Base-by-base conservation (phyloP, 257 asterid genomes). In the Phtheirospermum japonicum region DNA sequence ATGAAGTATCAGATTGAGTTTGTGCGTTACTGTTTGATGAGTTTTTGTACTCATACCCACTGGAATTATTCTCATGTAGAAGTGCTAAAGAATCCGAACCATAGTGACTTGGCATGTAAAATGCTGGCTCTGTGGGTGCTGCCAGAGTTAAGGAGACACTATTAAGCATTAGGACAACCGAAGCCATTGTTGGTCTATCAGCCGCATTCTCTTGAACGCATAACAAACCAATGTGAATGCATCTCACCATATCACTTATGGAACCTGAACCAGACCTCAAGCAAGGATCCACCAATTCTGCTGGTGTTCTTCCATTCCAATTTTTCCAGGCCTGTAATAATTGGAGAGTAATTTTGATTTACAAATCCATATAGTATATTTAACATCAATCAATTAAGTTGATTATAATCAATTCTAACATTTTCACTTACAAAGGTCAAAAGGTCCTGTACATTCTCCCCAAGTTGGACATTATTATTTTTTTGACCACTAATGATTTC, bases 401-500 rank as follows among this genome's bases (percentile, higher is more conserved):
- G 3, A 23, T 14, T 46, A n/a, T 7, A 5, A 17, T 46, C 26
- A 8, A 46, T 46, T 46, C 7, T 6, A 46, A 23, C 28, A 5
- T 46, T 17, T 39, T 5, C 42, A 64, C 82, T 80, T 78, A 76
- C 87, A 18, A 19, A 59, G 33, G 67, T 71, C 34, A 72, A 64
- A 56, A 79, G 71, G 63, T 74, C 66, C 6, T 63, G 75, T 10
- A 36, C 50, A 16, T 37, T 61, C 10, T 74, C 73, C 5, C 65
- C 72, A 61, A 26, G 20, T 23, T 13, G 61, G 8, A 60, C 43
- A 16, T 43, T 48, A 17, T 5, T 58, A 63, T 66, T 74, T 40
- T 45, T 79, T 51, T 42, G 64, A 0, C 87, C 77, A 19, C 76
- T 70, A 8, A 76, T 60, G 17, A 81, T 81, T 77, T 84, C 87